Evolutionary conservation across 116 monocot species (phyloP), one percentile per base, ranked within the genome.

Genomic region (Trichopus zeylanicus): DNA sequence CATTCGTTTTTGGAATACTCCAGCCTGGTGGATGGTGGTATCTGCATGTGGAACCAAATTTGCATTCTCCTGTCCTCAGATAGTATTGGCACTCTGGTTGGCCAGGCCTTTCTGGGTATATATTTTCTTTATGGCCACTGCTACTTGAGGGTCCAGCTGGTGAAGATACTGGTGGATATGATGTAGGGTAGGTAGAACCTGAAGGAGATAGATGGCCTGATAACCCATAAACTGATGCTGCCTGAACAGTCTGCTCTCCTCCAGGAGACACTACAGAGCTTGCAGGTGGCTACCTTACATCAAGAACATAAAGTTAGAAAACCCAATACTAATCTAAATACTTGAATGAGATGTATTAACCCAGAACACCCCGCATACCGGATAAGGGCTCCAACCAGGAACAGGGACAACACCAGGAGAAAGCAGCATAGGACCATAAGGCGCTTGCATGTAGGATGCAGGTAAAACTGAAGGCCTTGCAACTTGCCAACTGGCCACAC

Each of bases 11-110:
- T 37, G 70, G 72, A 29, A 69, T 42, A 11, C 70, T 80, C 79
- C 73, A 70, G 8, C 75, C 79, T 46, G 70, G 77, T 38, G 92
- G 98, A 73, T 99, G 98, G 72, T 99, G 79, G 51, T 88, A 99
- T 74, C 73, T 91, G 66, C 98, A 99, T 31, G 88, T 68, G 27
- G 88, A 57, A 42, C 98, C 92, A 54, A 69, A 99, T 64, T 92
- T 99, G 57, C 98, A 99, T 56, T 81, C 76, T 20, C 93, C 93
- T 32, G 83, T 93, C 53, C 63, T 80, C 82, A 93, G 76, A 57
- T 82, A 93, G 62, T 70, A 88, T 51, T 88, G 93, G 49, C 93
- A 93, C 58, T 85, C 93, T 42, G 82, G 84, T 70, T 88, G 88
- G 5, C 76, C 93, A 12, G 93, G 88, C 69, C 85, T 79, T 70